Conservation (phyloP, 495 filamentous ascomycete genomes). For the Penicillium turbatum region DNA sequence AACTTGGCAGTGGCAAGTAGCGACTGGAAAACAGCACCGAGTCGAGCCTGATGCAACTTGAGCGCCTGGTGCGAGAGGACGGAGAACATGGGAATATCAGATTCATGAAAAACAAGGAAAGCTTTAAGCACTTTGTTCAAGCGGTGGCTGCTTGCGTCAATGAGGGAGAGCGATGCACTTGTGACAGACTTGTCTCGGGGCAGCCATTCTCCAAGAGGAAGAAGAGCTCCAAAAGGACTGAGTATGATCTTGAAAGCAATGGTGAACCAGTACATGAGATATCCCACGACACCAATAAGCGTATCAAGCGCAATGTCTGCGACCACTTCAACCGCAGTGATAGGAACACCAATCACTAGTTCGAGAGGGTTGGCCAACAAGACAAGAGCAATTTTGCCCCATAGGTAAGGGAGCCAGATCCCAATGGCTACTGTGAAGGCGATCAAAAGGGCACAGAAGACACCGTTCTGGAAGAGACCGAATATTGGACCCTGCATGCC, state of each 20-base stretch:
- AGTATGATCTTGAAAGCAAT: constrained; percentile 41
- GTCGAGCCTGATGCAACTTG: constrained; percentile 45
- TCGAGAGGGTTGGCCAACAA: constrained; percentile 72
- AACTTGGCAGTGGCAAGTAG: constrained; percentile 26
- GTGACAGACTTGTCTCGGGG: constrained; percentile 38
- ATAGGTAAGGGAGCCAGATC: constrained; percentile 87
- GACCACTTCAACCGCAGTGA: constrained; percentile 61
- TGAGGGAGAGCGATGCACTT: constrained; percentile 44
- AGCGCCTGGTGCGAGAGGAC: constrained; percentile 58
- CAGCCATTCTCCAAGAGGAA: constrained; percentile 41
- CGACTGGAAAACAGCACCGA: constrained; percentile 20
- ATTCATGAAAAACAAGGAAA: constrained; percentile 45
- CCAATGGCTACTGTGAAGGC: constrained; percentile 77
- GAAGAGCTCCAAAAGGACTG: constrained; percentile 39
- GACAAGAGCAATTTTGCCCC: constrained; percentile 78
- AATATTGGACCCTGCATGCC: constrained; percentile 93
- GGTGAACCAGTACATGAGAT: constrained; percentile 51
- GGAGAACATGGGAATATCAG: constrained; percentile 59
- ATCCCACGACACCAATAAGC: constrained; percentile 53
- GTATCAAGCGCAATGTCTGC: constrained; percentile 69
- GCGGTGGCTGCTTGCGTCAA: constrained; percentile 41
- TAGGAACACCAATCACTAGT: constrained; percentile 62
- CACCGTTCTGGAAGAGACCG: constrained; percentile 86
- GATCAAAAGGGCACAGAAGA: constrained; percentile 88
- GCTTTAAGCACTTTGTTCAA: constrained; percentile 42